Evolutionary conservation across 2,329 filamentous ascomycete genomes (phyloP).

Genomic region (Parasarocladium wereldwijsianum): DNA sequence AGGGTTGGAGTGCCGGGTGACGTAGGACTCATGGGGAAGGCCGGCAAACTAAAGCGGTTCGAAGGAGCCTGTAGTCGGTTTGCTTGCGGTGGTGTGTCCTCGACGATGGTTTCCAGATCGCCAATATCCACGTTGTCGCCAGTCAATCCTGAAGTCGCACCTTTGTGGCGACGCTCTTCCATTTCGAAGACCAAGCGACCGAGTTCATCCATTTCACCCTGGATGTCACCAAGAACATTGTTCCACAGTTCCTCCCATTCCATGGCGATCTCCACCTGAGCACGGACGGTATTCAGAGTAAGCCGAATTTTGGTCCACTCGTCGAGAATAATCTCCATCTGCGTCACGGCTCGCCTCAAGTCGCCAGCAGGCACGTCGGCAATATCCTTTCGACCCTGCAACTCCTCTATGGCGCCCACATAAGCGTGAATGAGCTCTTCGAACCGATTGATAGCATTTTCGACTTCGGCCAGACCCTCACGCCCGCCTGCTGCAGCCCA

Average conservation of each 20-base stretch:
- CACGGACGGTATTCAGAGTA: constrained; percentile 65
- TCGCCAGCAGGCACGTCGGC: constrained; percentile 53
- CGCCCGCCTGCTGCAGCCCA: constrained; percentile 85
- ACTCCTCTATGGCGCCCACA: constrained; percentile 80
- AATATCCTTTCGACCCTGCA: constrained; percentile 71
- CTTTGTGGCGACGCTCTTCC: constrained; percentile 86
- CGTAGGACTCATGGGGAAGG: constrained; percentile 47
- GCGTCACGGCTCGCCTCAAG: constrained; percentile 59
- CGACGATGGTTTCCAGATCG: constrained; percentile 84
- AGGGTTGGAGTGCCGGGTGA: constrained; percentile 41
- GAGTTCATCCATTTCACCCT: constrained; percentile 69
- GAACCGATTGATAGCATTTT: constrained; percentile 66
- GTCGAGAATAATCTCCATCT: constrained; percentile 77
- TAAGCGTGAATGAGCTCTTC: constrained; percentile 86
- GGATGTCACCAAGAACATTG: constrained; percentile 82
- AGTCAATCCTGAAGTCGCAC: constrained; percentile 45
- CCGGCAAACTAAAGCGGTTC: constrained; percentile 54
- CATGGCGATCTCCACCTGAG: constrained; percentile 92
- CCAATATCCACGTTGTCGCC: constrained; percentile 64
- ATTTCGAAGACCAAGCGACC: constrained; percentile 84
- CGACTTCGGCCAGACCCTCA: constrained; percentile 61
- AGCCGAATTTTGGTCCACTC: constrained; percentile 76
- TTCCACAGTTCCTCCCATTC: constrained; percentile 98
- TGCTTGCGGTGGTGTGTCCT: constrained; percentile 53
- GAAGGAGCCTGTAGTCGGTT: constrained; percentile 35